Evolutionary conservation across 148 eudicot species (phyloP).

Genomic region (Camellia sinensis): DNA sequence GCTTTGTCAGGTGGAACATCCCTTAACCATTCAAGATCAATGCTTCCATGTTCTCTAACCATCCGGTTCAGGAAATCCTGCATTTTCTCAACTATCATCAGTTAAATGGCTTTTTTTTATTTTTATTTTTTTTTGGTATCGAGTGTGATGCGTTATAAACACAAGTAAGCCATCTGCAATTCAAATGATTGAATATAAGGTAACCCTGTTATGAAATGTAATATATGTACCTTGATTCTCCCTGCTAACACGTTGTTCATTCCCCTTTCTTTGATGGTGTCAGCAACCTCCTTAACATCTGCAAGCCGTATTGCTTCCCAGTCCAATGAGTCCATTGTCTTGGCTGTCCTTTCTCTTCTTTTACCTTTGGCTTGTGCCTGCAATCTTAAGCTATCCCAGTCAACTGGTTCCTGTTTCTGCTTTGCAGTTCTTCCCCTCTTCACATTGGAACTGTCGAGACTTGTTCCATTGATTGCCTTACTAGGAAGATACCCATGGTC

Average conservation of each 20-base stretch:
- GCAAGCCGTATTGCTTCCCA: slow-evolving; percentile 89
- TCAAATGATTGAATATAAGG: slow-evolving; percentile 2
- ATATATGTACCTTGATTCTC: slow-evolving; percentile 69
- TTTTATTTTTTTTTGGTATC: not conserved
- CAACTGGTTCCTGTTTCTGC: slow-evolving; percentile 46
- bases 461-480: slow-evolving; percentile 18
- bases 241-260: slow-evolving; percentile 97
- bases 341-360: slow-evolving; percentile 43
- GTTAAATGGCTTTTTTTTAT: slow-evolving; percentile 25
- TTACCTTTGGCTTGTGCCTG: slow-evolving; percentile 46
- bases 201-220: not conserved
- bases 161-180: not conserved
- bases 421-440: slow-evolving; percentile 44
- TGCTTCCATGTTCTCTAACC: slow-evolving; percentile 84
- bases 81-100: slow-evolving; percentile 27
- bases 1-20: slow-evolving; percentile 97
- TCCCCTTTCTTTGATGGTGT: slow-evolving; percentile 86
- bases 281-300: slow-evolving; percentile 69
- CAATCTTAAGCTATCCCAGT: slow-evolving; percentile 83
- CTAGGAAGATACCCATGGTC: slow-evolving; percentile 22
- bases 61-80: slow-evolving; percentile 86
- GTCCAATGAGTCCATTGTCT: slow-evolving; percentile 79
- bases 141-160: not conserved
- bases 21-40: slow-evolving; percentile 92
- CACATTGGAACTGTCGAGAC: slow-evolving; percentile 29